A percentile compares a stretch with the other conserved stretches of the same genome.
Conservation (phyloP, 768 basidiomycete genomes). For the Amanita jacksonii region DNA sequence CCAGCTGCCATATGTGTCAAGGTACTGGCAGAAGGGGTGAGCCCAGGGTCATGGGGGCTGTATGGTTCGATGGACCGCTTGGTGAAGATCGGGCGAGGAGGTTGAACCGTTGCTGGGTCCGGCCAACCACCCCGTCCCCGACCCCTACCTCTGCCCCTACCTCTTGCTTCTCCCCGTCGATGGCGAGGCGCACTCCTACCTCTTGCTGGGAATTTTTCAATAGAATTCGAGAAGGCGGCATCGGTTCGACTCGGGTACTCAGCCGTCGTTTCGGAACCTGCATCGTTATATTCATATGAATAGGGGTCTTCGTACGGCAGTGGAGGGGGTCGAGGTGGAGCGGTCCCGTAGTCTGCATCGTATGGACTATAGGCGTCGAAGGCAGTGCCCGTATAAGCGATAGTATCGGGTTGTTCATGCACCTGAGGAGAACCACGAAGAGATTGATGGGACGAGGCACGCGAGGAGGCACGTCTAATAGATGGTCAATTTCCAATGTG, state of each 20-base stretch:
- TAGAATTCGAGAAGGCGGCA: neutral
- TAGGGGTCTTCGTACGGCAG: slow-evolving; percentile 79
- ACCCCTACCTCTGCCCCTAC: slow-evolving; percentile 29
- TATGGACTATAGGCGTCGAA: slow-evolving; percentile 63
- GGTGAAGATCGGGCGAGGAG: neutral
- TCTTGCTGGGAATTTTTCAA: neutral
- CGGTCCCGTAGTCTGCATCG: slow-evolving; percentile 49
- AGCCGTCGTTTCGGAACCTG: slow-evolving; percentile 17
- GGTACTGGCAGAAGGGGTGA: slow-evolving; percentile 3
- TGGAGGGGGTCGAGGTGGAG: slow-evolving; percentile 55
- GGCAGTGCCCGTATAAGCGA: slow-evolving; percentile 43
- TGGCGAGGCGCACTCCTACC: slow-evolving; percentile 2
- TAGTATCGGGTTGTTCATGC: slow-evolving; percentile 40
- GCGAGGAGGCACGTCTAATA: slow-evolving; percentile 43
- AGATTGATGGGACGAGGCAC: slow-evolving; percentile 43
- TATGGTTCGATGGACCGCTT: neutral
- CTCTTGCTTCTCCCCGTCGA: slow-evolving; percentile 15
- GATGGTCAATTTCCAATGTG: slow-evolving; percentile 5
- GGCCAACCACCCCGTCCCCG: slow-evolving; percentile 22
- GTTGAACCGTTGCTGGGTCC: slow-evolving; percentile 13
- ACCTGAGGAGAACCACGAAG: slow-evolving; percentile 46
- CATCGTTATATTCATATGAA: slow-evolving; percentile 32
- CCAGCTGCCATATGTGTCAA: slow-evolving; percentile 8
- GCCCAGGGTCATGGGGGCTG: slow-evolving; percentile 5
- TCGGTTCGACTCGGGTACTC: neutral